phyloP scores from a whole-genome alignment of 345 rosid genomes.

The Fremontodendron californicum region DNA sequence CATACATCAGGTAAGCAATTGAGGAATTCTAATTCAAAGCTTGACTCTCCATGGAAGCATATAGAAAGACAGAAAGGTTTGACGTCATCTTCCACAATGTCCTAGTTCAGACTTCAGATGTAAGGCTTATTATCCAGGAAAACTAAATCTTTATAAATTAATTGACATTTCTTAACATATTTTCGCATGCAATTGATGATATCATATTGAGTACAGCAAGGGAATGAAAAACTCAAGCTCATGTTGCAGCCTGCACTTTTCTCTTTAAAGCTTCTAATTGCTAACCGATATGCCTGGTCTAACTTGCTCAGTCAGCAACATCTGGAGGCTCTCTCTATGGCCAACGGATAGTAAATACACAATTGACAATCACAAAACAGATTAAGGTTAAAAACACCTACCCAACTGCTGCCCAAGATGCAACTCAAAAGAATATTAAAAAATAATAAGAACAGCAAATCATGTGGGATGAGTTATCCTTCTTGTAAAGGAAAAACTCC shows the following conservation, averaged over 20 bases:
- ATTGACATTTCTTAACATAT: neutral
- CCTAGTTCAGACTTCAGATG: neutral
- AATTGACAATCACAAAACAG: neutral
- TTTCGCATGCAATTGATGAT: neutral
- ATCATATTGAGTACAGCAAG: neutral
- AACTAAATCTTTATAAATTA: neutral
- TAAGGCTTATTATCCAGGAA: neutral
- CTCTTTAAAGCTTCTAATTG: neutral
- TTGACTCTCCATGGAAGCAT: neutral
- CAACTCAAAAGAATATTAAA: neutral
- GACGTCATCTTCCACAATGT: neutral
- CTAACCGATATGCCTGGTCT: neutral
- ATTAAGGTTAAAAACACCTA: neutral
- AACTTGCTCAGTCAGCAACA: neutral
- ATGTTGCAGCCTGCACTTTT: neutral
- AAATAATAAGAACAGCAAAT: neutral
- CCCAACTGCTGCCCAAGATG: neutral
- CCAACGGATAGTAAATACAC: neutral
- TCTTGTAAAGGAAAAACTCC: conserved; percentile 6
- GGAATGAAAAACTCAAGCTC: neutral
- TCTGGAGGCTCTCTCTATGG: neutral
- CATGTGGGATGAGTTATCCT: neutral
- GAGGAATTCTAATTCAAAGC: neutral
- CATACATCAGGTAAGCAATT: neutral
- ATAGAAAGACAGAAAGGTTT: neutral